Conservation (phyloP, 2,329 filamentous ascomycete species). For the Phialocephala sp. region DNA sequence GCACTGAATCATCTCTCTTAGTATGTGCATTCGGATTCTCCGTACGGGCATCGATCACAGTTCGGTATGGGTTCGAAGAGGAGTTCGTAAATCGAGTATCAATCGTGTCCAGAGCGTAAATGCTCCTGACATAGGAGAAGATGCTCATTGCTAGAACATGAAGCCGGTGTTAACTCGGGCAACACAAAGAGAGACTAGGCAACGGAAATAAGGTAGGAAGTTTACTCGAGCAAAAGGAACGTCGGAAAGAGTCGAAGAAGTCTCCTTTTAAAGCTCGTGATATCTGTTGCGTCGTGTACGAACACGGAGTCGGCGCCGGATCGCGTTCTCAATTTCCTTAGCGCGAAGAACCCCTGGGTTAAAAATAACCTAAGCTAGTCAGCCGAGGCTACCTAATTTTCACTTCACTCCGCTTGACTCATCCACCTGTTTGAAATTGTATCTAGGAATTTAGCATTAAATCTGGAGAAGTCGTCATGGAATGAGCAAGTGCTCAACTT, state of each 20-base stretch:
- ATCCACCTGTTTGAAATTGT: too few species aligned
- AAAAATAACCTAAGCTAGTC: slow-evolving; percentile 16
- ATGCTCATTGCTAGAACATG: slow-evolving; percentile 40
- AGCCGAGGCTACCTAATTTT: neutral
- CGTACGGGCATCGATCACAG: slow-evolving; percentile 57
- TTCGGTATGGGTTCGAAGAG: slow-evolving; percentile 69
- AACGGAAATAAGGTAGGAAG: slow-evolving; percentile 12
- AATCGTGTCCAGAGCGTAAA: slow-evolving; percentile 72
- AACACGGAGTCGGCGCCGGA: neutral
- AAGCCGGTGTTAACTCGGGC: slow-evolving; percentile 16
- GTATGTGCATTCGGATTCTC: slow-evolving; percentile 47
- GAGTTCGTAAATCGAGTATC: slow-evolving; percentile 76
- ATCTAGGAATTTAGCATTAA: neutral
- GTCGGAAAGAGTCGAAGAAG: slow-evolving; percentile 19
- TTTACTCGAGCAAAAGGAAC: slow-evolving; percentile 19
- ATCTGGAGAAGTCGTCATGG: neutral
- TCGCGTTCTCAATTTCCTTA: slow-evolving; percentile 16
- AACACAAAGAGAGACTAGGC: neutral
- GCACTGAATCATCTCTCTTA: slow-evolving; percentile 40
- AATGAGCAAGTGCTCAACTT: neutral
- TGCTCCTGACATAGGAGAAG: slow-evolving; percentile 52
- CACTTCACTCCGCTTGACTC: neutral
- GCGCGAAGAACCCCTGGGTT: slow-evolving; percentile 11
- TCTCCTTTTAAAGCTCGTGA: slow-evolving; percentile 12
- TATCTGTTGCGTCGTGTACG: slow-evolving; percentile 7